Evolutionary conservation across 352 stramenopile species (phyloP).

Genomic region (Pythium volutum): DNA sequence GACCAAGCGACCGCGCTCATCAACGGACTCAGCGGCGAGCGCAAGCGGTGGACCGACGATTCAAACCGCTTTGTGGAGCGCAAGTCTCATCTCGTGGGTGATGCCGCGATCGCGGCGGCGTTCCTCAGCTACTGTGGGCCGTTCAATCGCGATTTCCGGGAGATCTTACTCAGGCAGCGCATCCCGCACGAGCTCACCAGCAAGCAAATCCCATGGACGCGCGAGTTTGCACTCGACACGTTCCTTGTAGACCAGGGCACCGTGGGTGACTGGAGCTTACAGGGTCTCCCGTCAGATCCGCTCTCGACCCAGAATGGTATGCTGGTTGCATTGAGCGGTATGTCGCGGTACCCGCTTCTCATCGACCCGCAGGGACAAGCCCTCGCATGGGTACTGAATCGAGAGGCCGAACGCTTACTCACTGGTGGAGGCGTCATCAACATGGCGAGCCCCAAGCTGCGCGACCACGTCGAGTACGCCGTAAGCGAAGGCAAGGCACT

Average conservation of each 20-base stretch:
- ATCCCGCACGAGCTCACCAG: slow-evolving; percentile 67
- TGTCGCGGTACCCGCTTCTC: slow-evolving; percentile 74
- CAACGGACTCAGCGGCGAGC: slow-evolving; percentile 79
- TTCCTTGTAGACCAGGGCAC: slow-evolving; percentile 81
- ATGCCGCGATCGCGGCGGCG: slow-evolving; percentile 80
- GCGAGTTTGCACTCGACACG: slow-evolving; percentile 49
- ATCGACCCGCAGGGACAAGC: slow-evolving; percentile 91
- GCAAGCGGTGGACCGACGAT: slow-evolving; percentile 86
- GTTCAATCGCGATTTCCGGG: slow-evolving; percentile 87
- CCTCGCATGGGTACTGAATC: slow-evolving; percentile 76
- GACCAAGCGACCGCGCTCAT: slow-evolving; percentile 89
- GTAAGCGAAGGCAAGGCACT: slow-evolving; percentile 87
- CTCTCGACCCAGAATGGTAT: slow-evolving; percentile 92
- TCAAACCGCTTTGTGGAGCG: slow-evolving; percentile 82
- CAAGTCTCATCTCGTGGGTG: slow-evolving; percentile 80
- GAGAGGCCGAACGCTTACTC: slow-evolving; percentile 63
- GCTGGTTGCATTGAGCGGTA: slow-evolving; percentile 62
- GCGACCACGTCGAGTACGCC: slow-evolving; percentile 84
- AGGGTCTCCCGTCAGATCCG: slow-evolving; percentile 82
- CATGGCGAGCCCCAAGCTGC: slow-evolving; percentile 62
- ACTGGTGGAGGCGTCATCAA: slow-evolving; percentile 52
- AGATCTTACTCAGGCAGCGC: slow-evolving; percentile 52
- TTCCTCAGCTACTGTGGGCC: slow-evolving; percentile 90
- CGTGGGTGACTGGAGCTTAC: slow-evolving; percentile 87
- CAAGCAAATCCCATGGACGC: slow-evolving; percentile 66